Conservation (phyloP, 73 alveolate species). For the Paramecium sexaurelia region DNA sequence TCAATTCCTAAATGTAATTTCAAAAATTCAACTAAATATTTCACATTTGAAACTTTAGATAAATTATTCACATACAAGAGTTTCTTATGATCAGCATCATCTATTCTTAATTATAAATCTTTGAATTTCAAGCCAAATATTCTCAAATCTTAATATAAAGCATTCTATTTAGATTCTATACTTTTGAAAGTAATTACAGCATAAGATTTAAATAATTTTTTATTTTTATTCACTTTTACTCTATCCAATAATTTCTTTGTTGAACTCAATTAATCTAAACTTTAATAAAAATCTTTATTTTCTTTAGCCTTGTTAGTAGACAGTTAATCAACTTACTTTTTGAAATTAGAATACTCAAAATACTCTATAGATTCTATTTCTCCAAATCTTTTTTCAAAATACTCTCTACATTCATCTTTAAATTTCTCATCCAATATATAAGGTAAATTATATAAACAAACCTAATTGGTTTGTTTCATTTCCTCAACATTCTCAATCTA, state of each 20-base stretch:
- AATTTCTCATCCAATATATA: background rate
- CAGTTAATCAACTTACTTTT: background rate
- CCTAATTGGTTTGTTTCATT: background rate
- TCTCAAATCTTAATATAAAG: background rate
- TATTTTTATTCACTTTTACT: background rate
- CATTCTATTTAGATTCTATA: background rate
- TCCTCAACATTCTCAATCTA: background rate
- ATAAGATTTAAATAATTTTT: background rate
- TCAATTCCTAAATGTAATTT: background rate
- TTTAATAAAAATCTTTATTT: background rate
- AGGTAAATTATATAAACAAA: background rate
- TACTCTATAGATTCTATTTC: background rate
- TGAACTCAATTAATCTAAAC: background rate
- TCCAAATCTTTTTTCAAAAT: background rate
- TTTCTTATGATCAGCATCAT: conserved; percentile 16
- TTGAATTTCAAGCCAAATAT: conserved; percentile 9
- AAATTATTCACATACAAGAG: background rate
- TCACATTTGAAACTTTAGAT: background rate
- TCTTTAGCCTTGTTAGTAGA: background rate
- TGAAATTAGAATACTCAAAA: background rate
- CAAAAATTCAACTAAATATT: background rate
- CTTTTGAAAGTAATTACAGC: background rate
- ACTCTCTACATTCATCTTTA: background rate
- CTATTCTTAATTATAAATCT: background rate
- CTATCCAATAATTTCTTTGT: background rate